These are phyloP conservation scores for Trichoderma asperellum DNA, from an alignment of 2,329 filamentous ascomycete species.

Conservation along the genomic window DNA sequence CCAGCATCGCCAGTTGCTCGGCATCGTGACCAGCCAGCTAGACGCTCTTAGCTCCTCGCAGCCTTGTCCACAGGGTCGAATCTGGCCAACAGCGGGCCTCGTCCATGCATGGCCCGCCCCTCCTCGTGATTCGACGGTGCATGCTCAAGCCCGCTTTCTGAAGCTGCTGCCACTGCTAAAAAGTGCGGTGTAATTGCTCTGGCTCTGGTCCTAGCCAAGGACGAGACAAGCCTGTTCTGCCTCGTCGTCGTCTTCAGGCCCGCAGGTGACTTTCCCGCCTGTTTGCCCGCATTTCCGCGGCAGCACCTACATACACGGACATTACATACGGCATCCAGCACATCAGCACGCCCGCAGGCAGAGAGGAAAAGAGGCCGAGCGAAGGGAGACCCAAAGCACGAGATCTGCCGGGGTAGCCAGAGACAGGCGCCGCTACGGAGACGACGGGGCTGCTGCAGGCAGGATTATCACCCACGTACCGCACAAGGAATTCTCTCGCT, in stretches of 20 bases:
- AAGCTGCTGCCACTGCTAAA: conserved; percentile 10
- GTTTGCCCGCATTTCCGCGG: conserved; percentile 25
- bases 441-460: conserved; percentile 24
- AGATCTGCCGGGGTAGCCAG: conserved; percentile 6
- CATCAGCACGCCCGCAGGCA: conserved; percentile 6
- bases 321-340: conserved; percentile 14
- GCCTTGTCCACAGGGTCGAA: conserved; percentile 22
- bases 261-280: conserved; percentile 20
- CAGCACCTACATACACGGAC: conserved; percentile 19
- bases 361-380: background rate
- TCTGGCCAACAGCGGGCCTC: conserved; percentile 28
- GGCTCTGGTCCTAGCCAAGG: background rate
- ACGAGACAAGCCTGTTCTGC: background rate
- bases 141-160: conserved; percentile 19
- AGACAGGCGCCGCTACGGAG: conserved; percentile 7
- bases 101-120: conserved; percentile 26
- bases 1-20: background rate
- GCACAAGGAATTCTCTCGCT: background rate
- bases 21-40: conserved; percentile 18
- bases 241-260: background rate
- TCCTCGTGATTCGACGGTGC: conserved; percentile 28
- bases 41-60: conserved; percentile 17
- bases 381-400: background rate
- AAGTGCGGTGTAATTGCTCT: conserved; percentile 29
- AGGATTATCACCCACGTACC: conserved; percentile 16